phyloP scores from a whole-genome alignment of 2,329 filamentous ascomycete species.

The Fusarium praegraminearum region DNA sequence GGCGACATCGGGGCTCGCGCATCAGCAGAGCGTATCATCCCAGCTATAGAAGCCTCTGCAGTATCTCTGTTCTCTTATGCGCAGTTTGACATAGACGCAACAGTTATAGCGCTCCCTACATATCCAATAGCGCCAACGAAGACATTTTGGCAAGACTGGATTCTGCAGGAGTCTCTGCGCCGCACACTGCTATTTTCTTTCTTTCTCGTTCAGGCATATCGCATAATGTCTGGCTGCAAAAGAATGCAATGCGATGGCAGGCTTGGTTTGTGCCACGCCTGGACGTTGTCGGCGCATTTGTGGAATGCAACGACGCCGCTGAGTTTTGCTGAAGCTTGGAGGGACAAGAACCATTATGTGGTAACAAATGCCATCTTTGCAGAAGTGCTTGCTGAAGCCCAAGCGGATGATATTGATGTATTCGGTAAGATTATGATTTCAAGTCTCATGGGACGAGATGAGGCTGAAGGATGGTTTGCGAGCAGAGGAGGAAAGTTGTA shows the following conservation, averaged over 20 bases:
- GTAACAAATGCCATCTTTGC: conserved; percentile 49
- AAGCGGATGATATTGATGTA: conserved; percentile 57
- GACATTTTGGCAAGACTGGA: conserved; percentile 63
- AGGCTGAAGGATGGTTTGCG: conserved; percentile 52
- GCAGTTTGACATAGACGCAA: conserved; percentile 47
- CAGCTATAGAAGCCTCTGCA: conserved; percentile 51
- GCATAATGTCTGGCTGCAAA: conserved; percentile 49
- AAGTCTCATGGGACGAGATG: conserved; percentile 49
- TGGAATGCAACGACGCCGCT: conserved; percentile 54
- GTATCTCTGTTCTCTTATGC: conserved; percentile 51
- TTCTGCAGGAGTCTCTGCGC: conserved; percentile 65
- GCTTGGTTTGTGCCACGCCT: conserved; percentile 52
- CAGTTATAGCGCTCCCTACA: conserved; percentile 43
- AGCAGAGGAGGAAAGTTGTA: conserved; percentile 41
- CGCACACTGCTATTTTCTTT: conserved; percentile 63
- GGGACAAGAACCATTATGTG: conserved; percentile 52
- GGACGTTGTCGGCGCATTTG: conserved; percentile 55
- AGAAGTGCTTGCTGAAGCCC: conserved; percentile 50
- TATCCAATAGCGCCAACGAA: conserved; percentile 56
- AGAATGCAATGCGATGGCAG: conserved; percentile 48
- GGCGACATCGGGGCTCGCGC: conserved; percentile 59
- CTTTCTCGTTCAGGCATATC: conserved; percentile 58
- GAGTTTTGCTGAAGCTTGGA: conserved; percentile 56
- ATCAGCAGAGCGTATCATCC: conserved; percentile 53
- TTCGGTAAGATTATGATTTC: conserved; percentile 57